These are phyloP conservation scores for Tricholoma sp. DNA, from an alignment of 768 basidiomycete genomes.

Conservation along the genomic window DNA sequence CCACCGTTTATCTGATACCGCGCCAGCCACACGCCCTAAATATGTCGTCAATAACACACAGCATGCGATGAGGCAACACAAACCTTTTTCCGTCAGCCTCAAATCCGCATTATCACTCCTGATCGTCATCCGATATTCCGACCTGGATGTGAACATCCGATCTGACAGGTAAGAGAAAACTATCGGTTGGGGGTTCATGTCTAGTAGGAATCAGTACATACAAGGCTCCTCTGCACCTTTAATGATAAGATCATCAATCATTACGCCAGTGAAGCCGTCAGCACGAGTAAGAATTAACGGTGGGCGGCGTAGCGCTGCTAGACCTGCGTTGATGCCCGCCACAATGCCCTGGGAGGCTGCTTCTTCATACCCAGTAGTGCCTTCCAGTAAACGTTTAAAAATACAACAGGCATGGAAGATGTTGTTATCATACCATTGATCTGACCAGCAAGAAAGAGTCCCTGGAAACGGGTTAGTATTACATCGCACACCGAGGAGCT, in stretches of 20 bases:
- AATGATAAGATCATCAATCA: constrained; percentile 87
- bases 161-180: constrained; percentile 37
- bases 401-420: background rate
- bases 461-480: constrained; percentile 32
- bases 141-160: constrained; percentile 90
- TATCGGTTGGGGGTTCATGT: background rate
- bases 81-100: constrained; percentile 74
- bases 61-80: background rate
- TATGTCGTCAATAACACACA: background rate
- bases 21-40: constrained; percentile 38
- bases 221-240: constrained; percentile 92
- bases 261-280: constrained; percentile 83
- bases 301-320: constrained; percentile 49
- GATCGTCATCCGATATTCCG: constrained; percentile 85
- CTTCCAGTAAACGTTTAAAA: constrained; percentile 23
- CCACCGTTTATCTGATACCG: constrained; percentile 45
- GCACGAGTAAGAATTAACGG: constrained; percentile 72
- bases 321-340: constrained; percentile 85
- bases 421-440: constrained; percentile 57
- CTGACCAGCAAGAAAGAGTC: constrained; percentile 85
- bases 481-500: background rate
- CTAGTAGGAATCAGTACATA: constrained; percentile 29
- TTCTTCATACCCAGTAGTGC: constrained; percentile 93
- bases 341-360: constrained; percentile 88
- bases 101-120: constrained; percentile 87